Percentiles rank a stretch among this genome's conserved stretches.
Evolutionary conservation across 495 filamentous ascomycete species (phyloP).

Genomic region (Rusavskia elegans): DNA sequence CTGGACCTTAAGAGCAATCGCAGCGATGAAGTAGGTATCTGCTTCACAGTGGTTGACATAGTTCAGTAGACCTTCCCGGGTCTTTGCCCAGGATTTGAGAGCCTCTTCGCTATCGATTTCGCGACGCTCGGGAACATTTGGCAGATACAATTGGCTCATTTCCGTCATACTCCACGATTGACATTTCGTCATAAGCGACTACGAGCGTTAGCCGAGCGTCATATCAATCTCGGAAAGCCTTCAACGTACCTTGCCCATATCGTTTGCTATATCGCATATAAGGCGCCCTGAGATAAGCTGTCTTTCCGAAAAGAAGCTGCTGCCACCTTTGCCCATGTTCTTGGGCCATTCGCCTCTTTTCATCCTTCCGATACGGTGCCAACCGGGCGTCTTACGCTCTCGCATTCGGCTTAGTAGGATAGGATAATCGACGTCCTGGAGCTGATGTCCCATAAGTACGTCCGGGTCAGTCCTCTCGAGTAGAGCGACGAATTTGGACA

Average conservation of each 20-base stretch:
- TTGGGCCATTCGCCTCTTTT: constrained; percentile 76
- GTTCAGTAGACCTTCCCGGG: constrained; percentile 77
- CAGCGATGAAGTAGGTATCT: constrained; percentile 91
- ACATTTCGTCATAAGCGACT: constrained; percentile 89
- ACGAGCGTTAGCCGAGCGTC: constrained; percentile 16
- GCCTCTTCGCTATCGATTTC: constrained; percentile 80
- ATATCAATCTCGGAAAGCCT: neutral
- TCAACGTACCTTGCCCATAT: constrained; percentile 62
- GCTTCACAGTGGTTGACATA: constrained; percentile 84
- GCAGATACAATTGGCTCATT: constrained; percentile 86
- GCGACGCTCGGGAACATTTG: constrained; percentile 44
- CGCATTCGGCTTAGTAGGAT: constrained; percentile 74
- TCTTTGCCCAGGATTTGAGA: constrained; percentile 73
- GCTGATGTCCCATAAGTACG: constrained; percentile 84
- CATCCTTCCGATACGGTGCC: constrained; percentile 82
- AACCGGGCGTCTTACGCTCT: constrained; percentile 79
- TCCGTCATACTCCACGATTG: constrained; percentile 96
- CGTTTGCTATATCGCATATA: constrained; percentile 88
- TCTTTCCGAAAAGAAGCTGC: constrained; percentile 82
- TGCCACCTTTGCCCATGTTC: constrained; percentile 67
- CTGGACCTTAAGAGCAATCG: constrained; percentile 71
- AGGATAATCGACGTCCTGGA: constrained; percentile 93
- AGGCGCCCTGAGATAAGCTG: constrained; percentile 79
- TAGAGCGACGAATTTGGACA: constrained; percentile 78
- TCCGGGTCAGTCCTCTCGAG: constrained; percentile 81